Conservation (phyloP, 140 eudicot species). For the Stevia rebaudiana region DNA sequence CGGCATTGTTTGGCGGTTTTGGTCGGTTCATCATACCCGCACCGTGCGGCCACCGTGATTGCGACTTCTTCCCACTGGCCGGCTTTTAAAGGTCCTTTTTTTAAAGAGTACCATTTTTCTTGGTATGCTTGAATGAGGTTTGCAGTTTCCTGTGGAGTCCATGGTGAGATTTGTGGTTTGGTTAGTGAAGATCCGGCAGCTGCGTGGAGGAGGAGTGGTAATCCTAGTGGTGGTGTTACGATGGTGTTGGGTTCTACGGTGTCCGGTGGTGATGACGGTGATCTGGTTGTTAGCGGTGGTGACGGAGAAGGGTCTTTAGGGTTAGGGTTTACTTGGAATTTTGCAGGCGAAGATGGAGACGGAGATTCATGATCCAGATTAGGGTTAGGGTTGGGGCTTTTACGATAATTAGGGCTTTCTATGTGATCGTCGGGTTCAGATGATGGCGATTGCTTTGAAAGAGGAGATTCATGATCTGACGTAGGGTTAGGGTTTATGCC, state of each 20-base stretch:
- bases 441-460: background rate
- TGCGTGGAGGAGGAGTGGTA: slow-evolving; percentile 20
- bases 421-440: background rate
- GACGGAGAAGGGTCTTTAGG: slow-evolving; percentile 16
- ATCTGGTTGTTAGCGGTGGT: slow-evolving; percentile 14
- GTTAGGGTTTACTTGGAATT: slow-evolving; percentile 11
- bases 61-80: slow-evolving; percentile 89
- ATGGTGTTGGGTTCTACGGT: slow-evolving; percentile 4
- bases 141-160: slow-evolving; percentile 77
- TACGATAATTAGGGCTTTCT: slow-evolving; percentile 11
- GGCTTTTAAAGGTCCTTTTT: slow-evolving; percentile 79
- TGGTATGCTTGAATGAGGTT: slow-evolving; percentile 79
- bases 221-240: slow-evolving; percentile 11
- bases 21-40: slow-evolving; percentile 62
- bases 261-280: slow-evolving; percentile 25
- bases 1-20: slow-evolving; percentile 85
- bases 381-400: slow-evolving; percentile 20
- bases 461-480: slow-evolving; percentile 16
- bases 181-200: slow-evolving; percentile 23
- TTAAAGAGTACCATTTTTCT: slow-evolving; percentile 86
- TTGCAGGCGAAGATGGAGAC: slow-evolving; percentile 18
- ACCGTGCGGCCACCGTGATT: slow-evolving; percentile 72
- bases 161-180: slow-evolving; percentile 52
- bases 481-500: slow-evolving; percentile 10
- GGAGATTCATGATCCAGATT: slow-evolving; percentile 22